Conservation (phyloP, 169 alveolate species). For the Theileria sp. region DNA sequence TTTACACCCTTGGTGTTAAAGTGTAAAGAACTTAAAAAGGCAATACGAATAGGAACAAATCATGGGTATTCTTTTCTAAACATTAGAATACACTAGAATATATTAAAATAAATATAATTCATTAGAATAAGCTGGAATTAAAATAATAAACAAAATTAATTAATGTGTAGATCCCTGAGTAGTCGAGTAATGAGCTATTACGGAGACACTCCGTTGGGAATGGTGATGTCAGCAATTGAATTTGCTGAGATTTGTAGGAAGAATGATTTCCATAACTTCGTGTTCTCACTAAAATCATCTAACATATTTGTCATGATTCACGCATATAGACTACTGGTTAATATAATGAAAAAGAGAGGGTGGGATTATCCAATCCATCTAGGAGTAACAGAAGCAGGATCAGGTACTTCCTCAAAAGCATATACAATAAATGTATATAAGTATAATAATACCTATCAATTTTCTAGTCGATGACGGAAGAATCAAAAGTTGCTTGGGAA, state of each 20-base stretch:
- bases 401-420: constrained; percentile 56
- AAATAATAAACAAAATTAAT: not conserved
- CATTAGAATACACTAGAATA: not conserved
- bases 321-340: constrained; percentile 78
- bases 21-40: constrained; percentile 72
- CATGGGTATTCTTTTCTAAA: constrained; percentile 67
- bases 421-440: not conserved
- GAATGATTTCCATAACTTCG: constrained; percentile 72
- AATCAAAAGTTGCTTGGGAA: constrained; percentile 79
- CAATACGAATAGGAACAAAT: constrained; percentile 80
- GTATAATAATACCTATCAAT: not conserved
- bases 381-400: constrained; percentile 88
- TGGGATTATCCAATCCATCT: constrained; percentile 79
- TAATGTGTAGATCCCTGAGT: constrained; percentile 63
- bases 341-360: constrained; percentile 69
- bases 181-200: constrained; percentile 76
- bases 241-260: constrained; percentile 77
- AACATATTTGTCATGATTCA: constrained; percentile 79
- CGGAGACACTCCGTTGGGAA: constrained; percentile 84
- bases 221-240: constrained; percentile 84
- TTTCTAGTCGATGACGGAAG: constrained; percentile 78
- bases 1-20: constrained; percentile 77
- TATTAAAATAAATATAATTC: not conserved
- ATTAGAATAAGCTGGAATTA: not conserved
- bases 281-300: constrained; percentile 81